phyloP scores from a whole-genome alignment of 108 stramenopile species.

The Skeletonema menzelii region DNA sequence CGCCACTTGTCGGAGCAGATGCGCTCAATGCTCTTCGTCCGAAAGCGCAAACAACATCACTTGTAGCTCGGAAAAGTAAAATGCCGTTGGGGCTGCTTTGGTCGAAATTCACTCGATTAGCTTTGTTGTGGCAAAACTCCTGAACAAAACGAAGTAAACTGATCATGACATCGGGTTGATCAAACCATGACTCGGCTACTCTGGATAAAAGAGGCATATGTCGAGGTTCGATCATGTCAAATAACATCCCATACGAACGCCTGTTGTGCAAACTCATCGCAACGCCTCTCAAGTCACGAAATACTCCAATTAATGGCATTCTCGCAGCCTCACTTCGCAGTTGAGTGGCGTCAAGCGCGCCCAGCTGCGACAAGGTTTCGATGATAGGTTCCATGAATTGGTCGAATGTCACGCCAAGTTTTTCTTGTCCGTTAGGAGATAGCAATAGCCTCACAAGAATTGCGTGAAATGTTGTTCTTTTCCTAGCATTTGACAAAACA shows the following conservation, averaged over 20 bases:
- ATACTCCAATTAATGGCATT: conserved; percentile 88
- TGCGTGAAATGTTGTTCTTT: conserved; percentile 94
- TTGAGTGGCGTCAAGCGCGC: conserved; percentile 58
- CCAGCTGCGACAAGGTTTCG: conserved; percentile 67
- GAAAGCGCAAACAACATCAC: conserved; percentile 93
- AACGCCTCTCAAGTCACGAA: conserved; percentile 93
- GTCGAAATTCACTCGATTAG: conserved; percentile 96
- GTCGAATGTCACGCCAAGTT: conserved; percentile 87
- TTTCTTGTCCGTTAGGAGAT: conserved; percentile 87
- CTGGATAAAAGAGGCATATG: conserved; percentile 86
- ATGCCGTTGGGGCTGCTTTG: conserved; percentile 98
- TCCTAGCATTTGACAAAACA: conserved; percentile 77
- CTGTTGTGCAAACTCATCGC: conserved; percentile 93
- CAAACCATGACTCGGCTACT: conserved; percentile 92
- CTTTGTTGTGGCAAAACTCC: conserved; percentile 98
- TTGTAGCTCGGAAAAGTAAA: conserved; percentile 92
- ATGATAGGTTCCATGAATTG: conserved; percentile 94
- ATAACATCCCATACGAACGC: conserved; percentile 87
- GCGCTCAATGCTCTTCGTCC: conserved; percentile 70
- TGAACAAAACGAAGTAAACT: conserved; percentile 94
- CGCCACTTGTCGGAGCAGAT: conserved; percentile 54
- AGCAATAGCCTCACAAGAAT: conserved; percentile 90
- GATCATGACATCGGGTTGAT: conserved; percentile 93
- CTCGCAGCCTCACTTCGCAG: conserved; percentile 75
- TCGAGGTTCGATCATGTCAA: conserved; percentile 92